Base-by-base conservation (phyloP, 768 basidiomycete genomes). In the Podaxis mareebaensis region DNA sequence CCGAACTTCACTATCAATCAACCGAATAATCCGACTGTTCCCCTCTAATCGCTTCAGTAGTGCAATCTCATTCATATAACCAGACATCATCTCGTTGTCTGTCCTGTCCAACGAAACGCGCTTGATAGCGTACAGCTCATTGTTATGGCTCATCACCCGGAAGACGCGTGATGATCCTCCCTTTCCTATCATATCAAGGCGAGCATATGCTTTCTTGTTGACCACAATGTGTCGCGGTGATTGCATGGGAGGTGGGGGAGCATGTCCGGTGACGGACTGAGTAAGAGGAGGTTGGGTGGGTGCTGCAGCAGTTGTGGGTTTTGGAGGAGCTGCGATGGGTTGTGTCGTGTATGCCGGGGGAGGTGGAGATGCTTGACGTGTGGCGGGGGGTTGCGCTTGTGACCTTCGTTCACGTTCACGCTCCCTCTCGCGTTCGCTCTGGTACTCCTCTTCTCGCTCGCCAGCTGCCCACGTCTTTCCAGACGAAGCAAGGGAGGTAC, bases 111-210 rank as follows among this genome's bases (percentile, higher is more conserved):
- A 80, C 15, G 91, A 86, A 40, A 99, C 96, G 60, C 91, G 88
- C 74, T 99, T 99, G 72, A 99, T 84, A 10, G 96, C 96, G 69
- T 85, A 94, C 39, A 99, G 81, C 70, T 92, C 89, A 65, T 80
- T 91, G 52, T 83, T 78, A 44, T 83, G 78, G 71, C 86, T 91
- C 72, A 98, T 81, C 7, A 97, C 95, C 24, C 94, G 90, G 74
- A 89, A 99, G 44, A 99, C 96, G 53, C 92, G 90, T n/a, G 95
- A 97, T 8, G 95, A 91, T 0, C 96, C 96, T 48, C 96, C 96
- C 70, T 90, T 93, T 44, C 96, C 96, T 60, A 99, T 88, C 76
- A 93, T 81, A 71, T 95, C 93, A 2, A 98, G 82, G 2, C 93
- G 88, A 30, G 89, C 89, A 66, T 98, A 98, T 0, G 83, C 75